Evolutionary conservation across 163 green algal species (phyloP), one percentile per base, ranked within the genome.

Genomic region (Scenedesmus sp.): DNA sequence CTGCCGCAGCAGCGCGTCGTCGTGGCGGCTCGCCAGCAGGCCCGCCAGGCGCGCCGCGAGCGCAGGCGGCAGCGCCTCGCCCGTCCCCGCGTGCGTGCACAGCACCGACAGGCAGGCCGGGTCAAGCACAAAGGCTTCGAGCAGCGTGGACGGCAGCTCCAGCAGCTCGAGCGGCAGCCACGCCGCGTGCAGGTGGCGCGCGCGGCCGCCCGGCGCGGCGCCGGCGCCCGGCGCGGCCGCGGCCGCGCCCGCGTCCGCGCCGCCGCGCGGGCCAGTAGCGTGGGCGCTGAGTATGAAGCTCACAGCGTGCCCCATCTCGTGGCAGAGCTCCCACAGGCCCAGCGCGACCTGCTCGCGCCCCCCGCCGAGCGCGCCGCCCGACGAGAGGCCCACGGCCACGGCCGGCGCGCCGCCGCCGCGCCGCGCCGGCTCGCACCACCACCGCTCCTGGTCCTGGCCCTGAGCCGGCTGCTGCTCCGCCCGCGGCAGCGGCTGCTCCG

Each of bases 271-370:
- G 39, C 39, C 39, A 47, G 7, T 47, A 10, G 39, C 39, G 42
- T 29, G 26, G 28, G 67, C 50, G 26, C 50, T 58, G 2, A 77
- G 54, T 57, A 77, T 20, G 36, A 70, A 70, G 62, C 53, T 34
- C 62, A 70, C 22, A 22, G 62, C 69, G 56, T 77, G 69, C 18
- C 69, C 69, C 28, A 77, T 34, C 65, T 77, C 69, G 65, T 77
- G 69, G n/a, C 69, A 77, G 20, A 77, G 39, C 29, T 77, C 69
- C 69, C 69, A 77, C 24, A 77, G 22, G 53, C 69, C 69, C n/a
- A 77, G 69, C 3, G 69, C 69, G n/a, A 67, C 24, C 22, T 77
- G 53, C 4, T 1, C 29, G 34, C 57, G 69, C 31, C n/a, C 47
- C 31, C 54, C 69, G 28, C n/a, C 24, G 2, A 77, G 54, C 10